phyloP scores from a whole-genome alignment of 345 rosid species.

The Eucalyptus coolabah region DNA sequence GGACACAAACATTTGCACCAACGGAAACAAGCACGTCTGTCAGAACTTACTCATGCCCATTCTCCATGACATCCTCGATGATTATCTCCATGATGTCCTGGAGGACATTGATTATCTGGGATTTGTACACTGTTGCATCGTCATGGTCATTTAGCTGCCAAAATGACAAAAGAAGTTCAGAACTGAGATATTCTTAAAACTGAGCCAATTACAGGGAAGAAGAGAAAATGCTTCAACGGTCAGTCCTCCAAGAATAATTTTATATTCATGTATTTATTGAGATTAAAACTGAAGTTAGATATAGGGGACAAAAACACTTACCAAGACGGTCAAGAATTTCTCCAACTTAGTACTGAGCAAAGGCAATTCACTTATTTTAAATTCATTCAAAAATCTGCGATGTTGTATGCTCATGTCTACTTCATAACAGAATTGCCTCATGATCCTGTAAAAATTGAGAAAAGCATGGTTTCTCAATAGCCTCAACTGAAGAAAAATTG shows the following conservation, averaged over 20 bases:
- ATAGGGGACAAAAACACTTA: constrained; percentile 3
- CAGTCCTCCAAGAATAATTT: background rate
- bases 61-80: constrained; percentile 59
- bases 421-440: constrained; percentile 40
- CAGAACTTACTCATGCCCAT: constrained; percentile 65
- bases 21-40: background rate
- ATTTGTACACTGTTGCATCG: constrained; percentile 21
- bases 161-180: background rate
- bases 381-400: constrained; percentile 30
- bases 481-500: background rate
- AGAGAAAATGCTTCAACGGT: background rate
- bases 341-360: constrained; percentile 60
- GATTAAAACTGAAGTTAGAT: background rate
- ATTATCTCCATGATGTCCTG: constrained; percentile 94
- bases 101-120: constrained; percentile 80
- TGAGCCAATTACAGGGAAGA: background rate
- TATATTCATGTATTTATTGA: background rate
- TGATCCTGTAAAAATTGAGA: constrained; percentile 25
- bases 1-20: background rate
- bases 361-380: constrained; percentile 66
- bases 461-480: background rate
- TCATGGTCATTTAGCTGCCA: constrained; percentile 38
- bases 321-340: constrained; percentile 69
- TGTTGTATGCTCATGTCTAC: constrained; percentile 38
- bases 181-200: background rate